A percentile compares a stretch with the other conserved stretches of the same genome.
Conservation (phyloP, 2,329 filamentous ascomycete genomes). For the Zymoseptoria brevis region DNA sequence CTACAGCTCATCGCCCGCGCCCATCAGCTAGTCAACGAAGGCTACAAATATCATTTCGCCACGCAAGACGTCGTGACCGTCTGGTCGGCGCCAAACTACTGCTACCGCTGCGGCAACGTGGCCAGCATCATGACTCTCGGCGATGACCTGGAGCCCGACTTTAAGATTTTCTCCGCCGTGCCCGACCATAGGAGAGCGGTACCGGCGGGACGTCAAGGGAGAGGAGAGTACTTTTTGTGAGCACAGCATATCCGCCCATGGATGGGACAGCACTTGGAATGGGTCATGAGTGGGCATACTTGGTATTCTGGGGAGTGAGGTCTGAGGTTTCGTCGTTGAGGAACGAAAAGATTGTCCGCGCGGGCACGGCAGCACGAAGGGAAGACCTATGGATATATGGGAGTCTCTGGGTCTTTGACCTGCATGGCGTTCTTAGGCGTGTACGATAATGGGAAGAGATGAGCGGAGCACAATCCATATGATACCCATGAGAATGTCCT, state of each 20-base stretch:
- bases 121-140: slow-evolving; percentile 82
- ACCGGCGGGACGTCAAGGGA: slow-evolving; percentile 52
- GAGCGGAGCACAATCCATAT: neutral
- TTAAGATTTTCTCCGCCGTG: slow-evolving; percentile 87
- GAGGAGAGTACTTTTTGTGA: slow-evolving; percentile 47
- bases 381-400: neutral
- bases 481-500: neutral
- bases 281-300: neutral
- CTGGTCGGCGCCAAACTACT: slow-evolving; percentile 92
- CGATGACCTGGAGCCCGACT: slow-evolving; percentile 58
- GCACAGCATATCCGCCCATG: neutral
- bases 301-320: neutral
- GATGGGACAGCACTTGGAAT: neutral
- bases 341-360: neutral
- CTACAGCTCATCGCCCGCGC: slow-evolving; percentile 63
- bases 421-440: neutral
- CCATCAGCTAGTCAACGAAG: slow-evolving; percentile 69
- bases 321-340: neutral
- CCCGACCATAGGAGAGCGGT: slow-evolving; percentile 76
- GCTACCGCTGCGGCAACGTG: slow-evolving; percentile 89
- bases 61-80: slow-evolving; percentile 87
- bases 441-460: neutral
- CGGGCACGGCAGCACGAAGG: neutral
- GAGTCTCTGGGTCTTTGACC: neutral
- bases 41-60: slow-evolving; percentile 86